Conservation (phyloP, 2,329 filamentous ascomycete species). For the Paraphaeosphaeria sporulosa region DNA sequence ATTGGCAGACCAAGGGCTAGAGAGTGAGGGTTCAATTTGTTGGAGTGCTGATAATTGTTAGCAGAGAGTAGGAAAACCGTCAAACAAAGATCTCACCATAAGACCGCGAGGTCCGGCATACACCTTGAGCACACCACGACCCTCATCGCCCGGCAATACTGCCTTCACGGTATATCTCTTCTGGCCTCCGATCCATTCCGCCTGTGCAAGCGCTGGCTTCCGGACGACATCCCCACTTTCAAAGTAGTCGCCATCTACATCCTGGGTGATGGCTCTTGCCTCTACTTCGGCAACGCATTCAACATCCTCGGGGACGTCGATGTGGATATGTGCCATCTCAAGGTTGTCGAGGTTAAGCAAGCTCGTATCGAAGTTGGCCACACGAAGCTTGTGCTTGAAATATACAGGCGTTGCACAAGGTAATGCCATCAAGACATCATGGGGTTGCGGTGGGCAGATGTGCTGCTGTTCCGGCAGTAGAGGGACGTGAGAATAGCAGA, state of each 20-base stretch:
- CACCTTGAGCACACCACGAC: slow-evolving; percentile 84
- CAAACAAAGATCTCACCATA: slow-evolving; percentile 64
- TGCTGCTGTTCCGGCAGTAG: slow-evolving; percentile 89
- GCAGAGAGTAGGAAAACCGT: slow-evolving; percentile 3
- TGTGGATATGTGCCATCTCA: slow-evolving; percentile 89
- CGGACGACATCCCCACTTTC: slow-evolving; percentile 87
- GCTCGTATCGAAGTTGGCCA: slow-evolving; percentile 91
- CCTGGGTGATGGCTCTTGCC: slow-evolving; percentile 78
- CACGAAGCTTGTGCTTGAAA: slow-evolving; percentile 81
- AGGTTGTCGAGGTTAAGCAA: slow-evolving; percentile 85
- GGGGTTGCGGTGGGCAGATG: slow-evolving; percentile 84
- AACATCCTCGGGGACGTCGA: slow-evolving; percentile 86
- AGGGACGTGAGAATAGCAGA: slow-evolving; percentile 96
- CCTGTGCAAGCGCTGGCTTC: slow-evolving; percentile 88
- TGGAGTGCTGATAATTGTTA: slow-evolving; percentile 70
- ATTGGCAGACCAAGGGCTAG: slow-evolving; percentile 90
- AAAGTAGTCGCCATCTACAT: slow-evolving; percentile 89
- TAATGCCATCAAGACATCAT: slow-evolving; percentile 84
- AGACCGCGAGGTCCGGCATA: slow-evolving; percentile 94
- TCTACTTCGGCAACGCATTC: slow-evolving; percentile 94
- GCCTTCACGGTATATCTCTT: slow-evolving; percentile 96
- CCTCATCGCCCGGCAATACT: slow-evolving; percentile 88
- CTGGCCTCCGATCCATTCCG: slow-evolving; percentile 85
- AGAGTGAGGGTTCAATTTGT: slow-evolving; percentile 93
- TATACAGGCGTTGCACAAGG: slow-evolving; percentile 87